Base-by-base conservation (phyloP, 495 filamentous ascomycete species). In the Aspergillus ostianus region DNA sequence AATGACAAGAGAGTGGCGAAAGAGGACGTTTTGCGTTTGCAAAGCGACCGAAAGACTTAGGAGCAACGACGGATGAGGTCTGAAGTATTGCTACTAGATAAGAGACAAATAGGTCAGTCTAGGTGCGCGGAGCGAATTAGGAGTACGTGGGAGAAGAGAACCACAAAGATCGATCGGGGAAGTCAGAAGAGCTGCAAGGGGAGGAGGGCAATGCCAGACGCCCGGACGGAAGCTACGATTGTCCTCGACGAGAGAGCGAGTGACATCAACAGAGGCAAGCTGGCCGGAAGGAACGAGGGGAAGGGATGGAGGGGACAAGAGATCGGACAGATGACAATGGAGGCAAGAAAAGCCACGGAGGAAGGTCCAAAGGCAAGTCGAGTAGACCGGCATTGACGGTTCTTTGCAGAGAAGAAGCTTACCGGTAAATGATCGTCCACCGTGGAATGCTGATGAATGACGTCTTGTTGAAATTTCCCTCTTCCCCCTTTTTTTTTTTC, bases 91-190 rank as follows among this genome's bases (percentile, higher is more conserved):
- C 75, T 55, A 36, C 64, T 58, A 61, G 64, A 26, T 29, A 29
- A 27, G 50, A 52, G 69, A 66, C 57, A 66, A 41, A 65, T 63
- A 65, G 62, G 64, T 77, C 59, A 76, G 75, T 61, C 57, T 41
- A 41, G 36, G 36, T 48, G n/a, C 53, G 41, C 26, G 46, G 62
- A 13, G 36, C 51, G 59, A 47, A 47, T 56, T 58, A 56, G 57
- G 21, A 52, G 60, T 56, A 55, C 27, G 8, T 55, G 57, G 58
- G 58, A 47, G 53, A 23, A 53, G 47, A 60, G 55, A 32, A 53
- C 46, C 53, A 47, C 47, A 51, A 54, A 54, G 9, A 47, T 47
- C 13, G 56, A 19, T 23, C 47, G 63, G 17, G 30, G 50, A 45
- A 27, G 55, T 50, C 3, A 36, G 27, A 13, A 36, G 29, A 70